These are phyloP conservation scores for Nannochloris sp. DNA, from an alignment of 139 green algal genomes.

Conservation along the genomic window DNA sequence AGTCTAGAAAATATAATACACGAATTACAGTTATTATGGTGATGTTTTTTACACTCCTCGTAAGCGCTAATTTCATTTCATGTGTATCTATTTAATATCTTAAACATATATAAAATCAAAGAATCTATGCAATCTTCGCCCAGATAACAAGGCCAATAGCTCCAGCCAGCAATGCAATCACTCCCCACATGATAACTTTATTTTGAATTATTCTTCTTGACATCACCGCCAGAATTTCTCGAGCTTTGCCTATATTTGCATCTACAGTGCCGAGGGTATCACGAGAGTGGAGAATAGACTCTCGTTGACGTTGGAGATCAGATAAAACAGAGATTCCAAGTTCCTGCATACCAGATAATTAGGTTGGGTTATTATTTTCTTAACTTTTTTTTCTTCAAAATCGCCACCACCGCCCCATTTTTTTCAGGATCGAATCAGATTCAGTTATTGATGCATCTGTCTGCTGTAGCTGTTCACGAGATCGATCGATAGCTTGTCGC, in stretches of 20 bases:
- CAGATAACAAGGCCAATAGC: slow-evolving; percentile 47
- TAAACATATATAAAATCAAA: neutral
- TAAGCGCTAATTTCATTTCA: too few relatives aligned
- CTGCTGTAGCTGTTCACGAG: slow-evolving; percentile 19
- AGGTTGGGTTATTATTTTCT: slow-evolving; percentile 3
- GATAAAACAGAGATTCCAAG: slow-evolving; percentile 84
- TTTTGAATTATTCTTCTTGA: slow-evolving; percentile 74
- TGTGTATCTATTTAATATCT: neutral
- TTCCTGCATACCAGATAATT: slow-evolving; percentile 62
- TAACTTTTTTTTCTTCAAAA: slow-evolving; percentile 9
- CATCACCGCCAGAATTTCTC: slow-evolving; percentile 84
- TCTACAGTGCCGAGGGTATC: slow-evolving; percentile 83
- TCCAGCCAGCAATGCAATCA: slow-evolving; percentile 34
- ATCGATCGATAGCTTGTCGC: slow-evolving; percentile 40
- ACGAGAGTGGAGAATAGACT: slow-evolving; percentile 82
- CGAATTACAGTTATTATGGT: neutral
- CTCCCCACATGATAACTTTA: slow-evolving; percentile 65
- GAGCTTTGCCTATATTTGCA: slow-evolving; percentile 77
- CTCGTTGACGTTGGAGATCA: slow-evolving; percentile 84
- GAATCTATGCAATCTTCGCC: slow-evolving; percentile 31
- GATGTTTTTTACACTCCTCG: too few relatives aligned
- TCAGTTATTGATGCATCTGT: slow-evolving; percentile 32
- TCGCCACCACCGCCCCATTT: slow-evolving; percentile 33
- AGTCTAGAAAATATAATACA: neutral
- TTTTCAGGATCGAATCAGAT: slow-evolving; percentile 19